Evolutionary conservation across 2,329 filamentous ascomycete genomes (phyloP).

Genomic region (Phyllosticta capitalensis): DNA sequence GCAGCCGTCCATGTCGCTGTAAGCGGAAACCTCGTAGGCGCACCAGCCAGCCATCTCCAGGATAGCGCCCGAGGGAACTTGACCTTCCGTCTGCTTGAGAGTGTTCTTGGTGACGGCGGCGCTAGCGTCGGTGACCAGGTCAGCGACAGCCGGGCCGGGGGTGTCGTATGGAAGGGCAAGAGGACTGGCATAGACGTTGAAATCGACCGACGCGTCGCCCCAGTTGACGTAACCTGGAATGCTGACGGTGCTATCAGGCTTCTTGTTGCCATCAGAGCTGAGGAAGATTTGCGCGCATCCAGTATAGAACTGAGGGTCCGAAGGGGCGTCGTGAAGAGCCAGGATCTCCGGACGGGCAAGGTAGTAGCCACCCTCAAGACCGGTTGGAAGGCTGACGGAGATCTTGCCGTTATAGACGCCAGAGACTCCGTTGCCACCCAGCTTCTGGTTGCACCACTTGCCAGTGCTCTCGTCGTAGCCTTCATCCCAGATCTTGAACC

Average conservation of each 20-base stretch:
- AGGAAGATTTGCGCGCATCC: slow-evolving; percentile 65
- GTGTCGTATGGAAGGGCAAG: slow-evolving; percentile 47
- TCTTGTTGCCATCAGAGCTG: slow-evolving; percentile 38
- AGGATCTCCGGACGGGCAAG: slow-evolving; percentile 63
- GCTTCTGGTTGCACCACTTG: slow-evolving; percentile 61
- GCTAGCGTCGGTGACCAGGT: slow-evolving; percentile 28
- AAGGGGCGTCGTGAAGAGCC: slow-evolving; percentile 54
- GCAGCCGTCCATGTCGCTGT: slow-evolving; percentile 48
- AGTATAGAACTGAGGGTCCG: slow-evolving; percentile 57
- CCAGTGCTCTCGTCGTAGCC: slow-evolving; percentile 48
- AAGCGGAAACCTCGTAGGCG: slow-evolving; percentile 50
- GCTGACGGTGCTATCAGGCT: slow-evolving; percentile 45
- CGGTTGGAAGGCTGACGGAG: slow-evolving; percentile 51
- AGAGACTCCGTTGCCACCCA: slow-evolving; percentile 55
- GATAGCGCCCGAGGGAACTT: slow-evolving; percentile 48
- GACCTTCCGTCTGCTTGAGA: slow-evolving; percentile 36
- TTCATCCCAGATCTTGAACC: slow-evolving; percentile 70
- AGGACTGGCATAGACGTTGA: slow-evolving; percentile 51
- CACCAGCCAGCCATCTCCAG: slow-evolving; percentile 66
- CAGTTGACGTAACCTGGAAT: slow-evolving; percentile 58
- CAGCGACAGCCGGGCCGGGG: slow-evolving; percentile 49
- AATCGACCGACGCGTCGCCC: slow-evolving; percentile 48
- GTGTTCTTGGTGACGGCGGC: slow-evolving; percentile 11
- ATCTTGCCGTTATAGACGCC: slow-evolving; percentile 40
- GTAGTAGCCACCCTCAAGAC: slow-evolving; percentile 57